A percentile compares a stretch with the other conserved stretches of the same genome.
Conservation (phyloP, 148 eudicot genomes). For the Dysphania ambrosioides region DNA sequence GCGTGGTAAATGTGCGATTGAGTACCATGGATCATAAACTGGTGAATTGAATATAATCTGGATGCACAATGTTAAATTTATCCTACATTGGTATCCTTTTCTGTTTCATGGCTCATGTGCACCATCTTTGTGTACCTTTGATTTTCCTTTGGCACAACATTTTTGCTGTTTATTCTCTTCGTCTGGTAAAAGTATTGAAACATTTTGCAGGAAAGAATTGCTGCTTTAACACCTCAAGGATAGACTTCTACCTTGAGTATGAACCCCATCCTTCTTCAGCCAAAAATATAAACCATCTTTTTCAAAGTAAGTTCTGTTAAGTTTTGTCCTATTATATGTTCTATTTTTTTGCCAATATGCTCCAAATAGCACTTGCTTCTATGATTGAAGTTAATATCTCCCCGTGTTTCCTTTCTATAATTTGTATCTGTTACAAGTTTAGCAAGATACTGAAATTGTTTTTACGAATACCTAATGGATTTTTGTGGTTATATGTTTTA, state of each 20-base stretch:
- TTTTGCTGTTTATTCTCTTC: not conserved
- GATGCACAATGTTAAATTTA: not conserved
- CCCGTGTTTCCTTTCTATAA: no score
- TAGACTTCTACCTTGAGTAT: conserved; percentile 71
- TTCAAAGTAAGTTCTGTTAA: conserved; percentile 66
- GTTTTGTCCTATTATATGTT: not conserved
- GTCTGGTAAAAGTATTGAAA: not conserved
- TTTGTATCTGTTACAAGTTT: no score
- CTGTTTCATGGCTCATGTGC: not conserved
- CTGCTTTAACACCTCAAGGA: conserved; percentile 78
- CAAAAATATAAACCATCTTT: conserved; percentile 89
- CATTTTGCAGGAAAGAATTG: conserved; percentile 75
- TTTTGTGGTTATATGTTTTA: not conserved
- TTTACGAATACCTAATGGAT: no score
- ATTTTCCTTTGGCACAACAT: not conserved
- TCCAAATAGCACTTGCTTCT: no score
- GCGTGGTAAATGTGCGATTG: not conserved
- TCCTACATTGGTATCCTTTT: not conserved
- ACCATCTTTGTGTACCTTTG: not conserved
- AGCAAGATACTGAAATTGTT: no score
- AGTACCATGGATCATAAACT: not conserved
- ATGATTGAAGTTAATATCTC: no score
- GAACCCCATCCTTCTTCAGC: conserved; percentile 94
- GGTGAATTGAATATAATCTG: not conserved
- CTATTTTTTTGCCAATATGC: no score